Base-by-base conservation (phyloP, 2,329 filamentous ascomycete species). In the Colletotrichum orbiculare region DNA sequence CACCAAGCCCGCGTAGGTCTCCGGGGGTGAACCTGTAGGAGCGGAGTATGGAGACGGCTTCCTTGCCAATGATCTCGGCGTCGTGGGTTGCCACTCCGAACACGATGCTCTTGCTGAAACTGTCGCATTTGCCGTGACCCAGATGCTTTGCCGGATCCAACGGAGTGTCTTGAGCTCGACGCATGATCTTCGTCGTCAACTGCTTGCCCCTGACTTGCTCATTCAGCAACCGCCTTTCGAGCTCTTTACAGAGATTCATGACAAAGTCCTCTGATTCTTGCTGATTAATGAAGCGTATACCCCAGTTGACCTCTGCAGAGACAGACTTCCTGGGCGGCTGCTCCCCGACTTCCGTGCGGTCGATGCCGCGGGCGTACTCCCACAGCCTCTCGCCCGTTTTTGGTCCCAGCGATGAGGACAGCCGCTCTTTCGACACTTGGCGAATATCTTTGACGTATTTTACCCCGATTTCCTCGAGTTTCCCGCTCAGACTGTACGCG, bases 261-360 rank as follows among this genome's bases (percentile, higher is more conserved):
- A 98, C 85, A 75, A 99, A 99, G 69, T 96, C 93, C 64, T 98
- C 95, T 0, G 94, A 94, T 77, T 99, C 95, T n/a, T 87, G 85
- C 73, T 97, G 93, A 66, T 86, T 96, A 70, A 96, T 88, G 74
- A 99, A 99, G 6, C 96, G 89, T 60, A 99, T 97, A 3, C 96
- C 96, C 96, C 96, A 99, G 72, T 96, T 99, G 67, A 99, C 93
- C 75, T 99, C 96, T 1, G 95, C 95, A 2, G 96, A 98, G 0
- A 99, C 93, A 0, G 95, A 98, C 74, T 98, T 99, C 58, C 96
- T 89, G 13, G 93, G 83, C 0, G 91, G 87, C 72, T 96, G 91
- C 62, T 95, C 91, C 38, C 94, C 95, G 6, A 98, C 93, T 75
- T 97, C 93, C 2, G 88, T 84, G 54, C 84, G 86, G 77, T 99